Evolutionary conservation across 1,139 yeast species (phyloP), one percentile per base, ranked within the genome.

Genomic region (Yamadazyma diospyri): DNA sequence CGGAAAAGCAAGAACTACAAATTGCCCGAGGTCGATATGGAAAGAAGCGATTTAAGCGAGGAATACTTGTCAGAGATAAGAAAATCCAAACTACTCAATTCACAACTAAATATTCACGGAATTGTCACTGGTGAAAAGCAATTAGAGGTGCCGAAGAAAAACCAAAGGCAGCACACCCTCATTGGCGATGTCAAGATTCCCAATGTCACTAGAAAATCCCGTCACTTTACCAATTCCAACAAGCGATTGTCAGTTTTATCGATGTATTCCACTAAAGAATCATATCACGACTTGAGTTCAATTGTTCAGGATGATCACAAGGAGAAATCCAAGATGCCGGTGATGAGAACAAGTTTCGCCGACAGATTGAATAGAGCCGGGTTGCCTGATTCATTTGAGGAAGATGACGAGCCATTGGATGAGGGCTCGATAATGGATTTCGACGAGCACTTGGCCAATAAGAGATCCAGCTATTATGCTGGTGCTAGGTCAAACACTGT

Each of bases 241-340:
- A 81, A 79, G 57, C 69, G 92, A 48, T 62, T 81, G 32, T 79
- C 87, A 14, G 83, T 81, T 8, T 57, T 82, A 33, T 79, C 88
- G 1, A 63, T 81, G 58, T 78, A 80, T 45, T 81, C 88, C 1
- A 77, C 88, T 3, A 78, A 72, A 41, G 77, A 71, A 35, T 78
- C 87, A 0, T 81, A 73, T 46, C 72, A 71, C 27, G 81, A 81
- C 49, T 64, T 81, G 51, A 76, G 72, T 36, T 69, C 78, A 7
- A 70, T 76, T 32, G 55, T 79, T 41, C 59, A 57, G 12, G 62
- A 59, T 32, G 63, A 61, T 15, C 62, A 57, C 21, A 55, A 55
- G n/a, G 57, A 57, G 6, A 56, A 58, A 25, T 56, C 51, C 16
- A 52, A 27, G 15, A 40, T 47, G 39, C 64, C 63, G 30, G 48